phyloP scores from a whole-genome alignment of 257 asterid species.

The Orobanche coerulescens region DNA sequence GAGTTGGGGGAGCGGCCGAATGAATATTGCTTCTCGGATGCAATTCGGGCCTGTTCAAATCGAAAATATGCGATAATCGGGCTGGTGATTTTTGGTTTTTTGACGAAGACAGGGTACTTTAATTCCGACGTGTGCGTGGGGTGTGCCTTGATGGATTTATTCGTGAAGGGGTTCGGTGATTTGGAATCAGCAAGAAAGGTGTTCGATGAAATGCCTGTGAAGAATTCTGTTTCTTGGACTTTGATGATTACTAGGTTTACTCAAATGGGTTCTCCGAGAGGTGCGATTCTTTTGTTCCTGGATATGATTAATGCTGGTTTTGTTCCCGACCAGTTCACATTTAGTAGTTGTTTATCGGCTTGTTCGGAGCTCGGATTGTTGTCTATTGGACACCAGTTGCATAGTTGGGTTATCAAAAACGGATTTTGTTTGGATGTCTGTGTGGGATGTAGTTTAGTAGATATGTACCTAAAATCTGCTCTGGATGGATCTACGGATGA shows the following conservation, averaged over 20 bases:
- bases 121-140: constrained; percentile 84
- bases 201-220: constrained; percentile 73
- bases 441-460: constrained; percentile 90
- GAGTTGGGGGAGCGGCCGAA: constrained; percentile 63
- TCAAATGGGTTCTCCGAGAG: constrained; percentile 45
- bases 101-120: constrained; percentile 63
- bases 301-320: constrained; percentile 59
- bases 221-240: constrained; percentile 78
- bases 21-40: constrained; percentile 70
- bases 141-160: constrained; percentile 72
- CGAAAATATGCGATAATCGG: constrained; percentile 44
- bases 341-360: constrained; percentile 73
- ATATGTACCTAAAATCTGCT: constrained; percentile 68
- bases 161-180: constrained; percentile 59
- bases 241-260: constrained; percentile 69
- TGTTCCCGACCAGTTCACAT: constrained; percentile 61
- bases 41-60: constrained; percentile 62
- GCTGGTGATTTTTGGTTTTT: constrained; percentile 53
- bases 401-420: constrained; percentile 48
- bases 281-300: constrained; percentile 40
- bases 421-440: constrained; percentile 64
- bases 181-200: constrained; percentile 50
- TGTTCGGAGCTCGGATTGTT: constrained; percentile 63
- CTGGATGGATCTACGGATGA: constrained; percentile 47
- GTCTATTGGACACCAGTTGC: constrained; percentile 57